A percentile compares a stretch with the other conserved stretches of the same genome.
phyloP scores from a whole-genome alignment of 257 asterid species.

The Penstemon davidsonii region DNA sequence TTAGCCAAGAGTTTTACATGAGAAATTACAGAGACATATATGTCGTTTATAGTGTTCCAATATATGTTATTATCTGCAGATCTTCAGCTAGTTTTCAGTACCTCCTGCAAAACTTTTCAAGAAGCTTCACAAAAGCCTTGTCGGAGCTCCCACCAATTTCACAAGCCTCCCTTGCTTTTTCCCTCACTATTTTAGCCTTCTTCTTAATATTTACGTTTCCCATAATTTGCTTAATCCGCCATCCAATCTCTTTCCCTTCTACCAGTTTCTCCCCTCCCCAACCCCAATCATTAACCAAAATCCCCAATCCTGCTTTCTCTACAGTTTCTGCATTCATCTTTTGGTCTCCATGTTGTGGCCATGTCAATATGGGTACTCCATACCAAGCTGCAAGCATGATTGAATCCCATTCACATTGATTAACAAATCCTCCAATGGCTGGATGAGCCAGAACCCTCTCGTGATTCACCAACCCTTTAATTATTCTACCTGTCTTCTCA shows the following conservation, averaged over 20 bases:
- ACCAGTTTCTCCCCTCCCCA: slow-evolving; percentile 39
- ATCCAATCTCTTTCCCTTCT: slow-evolving; percentile 31
- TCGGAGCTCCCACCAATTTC: slow-evolving; percentile 35
- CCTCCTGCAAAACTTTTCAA: slow-evolving; percentile 21
- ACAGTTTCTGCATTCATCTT: slow-evolving; percentile 45
- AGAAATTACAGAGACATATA: background rate
- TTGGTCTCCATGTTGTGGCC: slow-evolving; percentile 59
- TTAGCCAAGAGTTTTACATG: too few relatives aligned
- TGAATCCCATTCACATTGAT: slow-evolving; percentile 50
- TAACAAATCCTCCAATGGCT: slow-evolving; percentile 42
- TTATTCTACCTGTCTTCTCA: slow-evolving; percentile 25
- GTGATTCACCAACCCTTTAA: slow-evolving; percentile 27
- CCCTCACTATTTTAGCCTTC: slow-evolving; percentile 34
- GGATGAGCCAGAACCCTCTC: slow-evolving; percentile 36
- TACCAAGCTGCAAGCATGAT: slow-evolving; percentile 46
- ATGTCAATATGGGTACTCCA: slow-evolving; percentile 47
- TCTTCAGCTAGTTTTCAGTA: background rate
- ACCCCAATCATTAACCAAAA: slow-evolving; percentile 41
- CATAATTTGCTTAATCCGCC: slow-evolving; percentile 32
- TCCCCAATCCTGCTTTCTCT: slow-evolving; percentile 39
- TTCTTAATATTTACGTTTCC: slow-evolving; percentile 28
- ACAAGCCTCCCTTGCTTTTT: slow-evolving; percentile 33
- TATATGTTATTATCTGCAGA: slow-evolving; percentile 1
- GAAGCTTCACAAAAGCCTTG: slow-evolving; percentile 20
- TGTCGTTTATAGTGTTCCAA: background rate